Percentiles rank a stretch among this genome's conserved stretches.
Evolutionary conservation across 495 filamentous ascomycete species (phyloP).

Genomic region (Aspergillus ostianus): DNA sequence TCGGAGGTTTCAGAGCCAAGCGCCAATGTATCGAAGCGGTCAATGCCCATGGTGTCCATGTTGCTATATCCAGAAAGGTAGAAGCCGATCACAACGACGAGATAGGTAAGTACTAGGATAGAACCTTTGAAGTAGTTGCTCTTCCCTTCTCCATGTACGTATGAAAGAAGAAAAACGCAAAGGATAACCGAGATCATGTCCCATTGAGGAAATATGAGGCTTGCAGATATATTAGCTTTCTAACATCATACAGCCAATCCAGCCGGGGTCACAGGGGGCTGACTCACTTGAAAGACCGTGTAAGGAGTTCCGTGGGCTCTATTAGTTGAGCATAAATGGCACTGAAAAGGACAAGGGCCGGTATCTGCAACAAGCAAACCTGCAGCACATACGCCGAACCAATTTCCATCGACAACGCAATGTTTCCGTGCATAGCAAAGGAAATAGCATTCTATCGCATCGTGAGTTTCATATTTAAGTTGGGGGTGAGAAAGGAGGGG

Average conservation of each 20-base stretch:
- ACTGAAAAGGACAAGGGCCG: conserved; percentile 87
- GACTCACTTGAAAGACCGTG: conserved; percentile 76
- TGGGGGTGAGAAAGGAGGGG: background rate
- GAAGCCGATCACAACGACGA: conserved; percentile 90
- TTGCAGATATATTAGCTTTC: conserved; percentile 27
- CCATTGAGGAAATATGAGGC: conserved; percentile 97
- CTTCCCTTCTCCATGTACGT: conserved; percentile 98
- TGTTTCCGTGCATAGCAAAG: conserved; percentile 99
- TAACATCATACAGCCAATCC: background rate
- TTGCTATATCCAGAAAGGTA: conserved; percentile 80
- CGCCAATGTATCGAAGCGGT: conserved; percentile 69
- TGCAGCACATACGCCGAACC: conserved; percentile 96
- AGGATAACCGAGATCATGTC: conserved; percentile 98
- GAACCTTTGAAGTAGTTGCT: conserved; percentile 73
- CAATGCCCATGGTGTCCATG: conserved; percentile 54
- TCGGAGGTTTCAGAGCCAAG: conserved; percentile 37
- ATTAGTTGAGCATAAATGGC: conserved; percentile 57
- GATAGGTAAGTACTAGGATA: conserved; percentile 88
- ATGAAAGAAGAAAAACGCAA: conserved; percentile 94
- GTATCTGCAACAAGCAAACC: conserved; percentile 95
- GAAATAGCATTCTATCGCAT: conserved; percentile 85
- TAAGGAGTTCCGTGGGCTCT: conserved; percentile 56
- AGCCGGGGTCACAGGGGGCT: conserved; percentile 1
- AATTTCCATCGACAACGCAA: conserved; percentile 98
- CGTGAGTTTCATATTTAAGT: background rate